phyloP scores from a whole-genome alignment of 1,139 yeast species.

The Scheffersomyces cryptocercus region DNA sequence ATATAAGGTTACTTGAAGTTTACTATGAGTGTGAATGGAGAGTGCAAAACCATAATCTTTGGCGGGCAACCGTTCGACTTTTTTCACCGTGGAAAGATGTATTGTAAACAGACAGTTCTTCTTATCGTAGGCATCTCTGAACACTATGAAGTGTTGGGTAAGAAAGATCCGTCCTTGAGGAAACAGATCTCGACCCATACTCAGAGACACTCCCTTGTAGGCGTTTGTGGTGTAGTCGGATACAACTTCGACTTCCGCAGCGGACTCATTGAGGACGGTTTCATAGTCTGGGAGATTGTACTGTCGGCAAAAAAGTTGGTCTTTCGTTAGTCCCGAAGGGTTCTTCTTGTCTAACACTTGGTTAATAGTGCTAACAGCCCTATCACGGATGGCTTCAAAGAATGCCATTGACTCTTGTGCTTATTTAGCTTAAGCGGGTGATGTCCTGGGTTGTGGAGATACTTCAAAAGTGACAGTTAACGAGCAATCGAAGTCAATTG shows the following conservation, averaged over 20 bases:
- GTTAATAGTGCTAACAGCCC: slow-evolving; percentile 34
- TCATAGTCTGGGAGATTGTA: slow-evolving; percentile 75
- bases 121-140: slow-evolving; percentile 68
- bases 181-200: too few relatives aligned
- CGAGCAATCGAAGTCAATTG: too few relatives aligned
- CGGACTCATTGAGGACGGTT: slow-evolving; percentile 60
- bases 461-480: too few relatives aligned
- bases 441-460: too few relatives aligned
- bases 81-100: slow-evolving; percentile 76
- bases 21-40: slow-evolving; percentile 68
- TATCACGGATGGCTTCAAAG: slow-evolving; percentile 21
- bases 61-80: slow-evolving; percentile 83
- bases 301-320: slow-evolving; percentile 67
- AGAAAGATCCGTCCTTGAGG: slow-evolving; percentile 65
- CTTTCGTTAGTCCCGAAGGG: slow-evolving; percentile 48
- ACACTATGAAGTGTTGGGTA: slow-evolving; percentile 74
- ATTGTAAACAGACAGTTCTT: slow-evolving; percentile 68
- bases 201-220: slow-evolving; percentile 23
- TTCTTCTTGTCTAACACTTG: slow-evolving; percentile 44
- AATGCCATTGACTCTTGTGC: slow-evolving; percentile 19
- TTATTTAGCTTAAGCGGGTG: too few relatives aligned
- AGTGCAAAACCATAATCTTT: slow-evolving; percentile 79
- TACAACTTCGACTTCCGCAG: slow-evolving; percentile 65
- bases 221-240: slow-evolving; percentile 32
- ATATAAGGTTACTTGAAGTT: slow-evolving; percentile 62